A percentile compares a stretch with the other conserved stretches of the same genome.
Evolutionary conservation across 148 eudicot genomes (phyloP).

Genomic region (Cornus kousa): DNA sequence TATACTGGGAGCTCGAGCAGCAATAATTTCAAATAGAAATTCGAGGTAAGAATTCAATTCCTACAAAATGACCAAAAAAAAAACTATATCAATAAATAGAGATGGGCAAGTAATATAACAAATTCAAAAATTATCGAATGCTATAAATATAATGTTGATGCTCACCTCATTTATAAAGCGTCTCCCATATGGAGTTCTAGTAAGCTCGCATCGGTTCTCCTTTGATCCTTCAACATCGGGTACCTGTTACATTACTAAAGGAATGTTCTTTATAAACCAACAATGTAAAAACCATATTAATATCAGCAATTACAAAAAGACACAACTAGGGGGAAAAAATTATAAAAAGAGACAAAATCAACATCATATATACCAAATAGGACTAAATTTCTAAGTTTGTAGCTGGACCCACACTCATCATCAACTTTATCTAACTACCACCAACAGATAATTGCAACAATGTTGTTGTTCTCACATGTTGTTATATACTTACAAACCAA

Average conservation of each 20-base stretch:
- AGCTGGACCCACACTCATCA: background rate
- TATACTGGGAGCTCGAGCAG: slow-evolving; percentile 69
- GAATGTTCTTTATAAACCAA: background rate
- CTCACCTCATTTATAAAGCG: slow-evolving; percentile 83
- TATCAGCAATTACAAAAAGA: background rate
- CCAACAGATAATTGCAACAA: background rate
- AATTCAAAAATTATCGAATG: background rate
- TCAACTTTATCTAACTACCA: background rate
- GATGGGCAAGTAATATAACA: background rate
- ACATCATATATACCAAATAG: background rate
- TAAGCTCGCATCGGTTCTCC: slow-evolving; percentile 68
- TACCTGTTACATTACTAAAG: slow-evolving; percentile 46
- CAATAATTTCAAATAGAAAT: slow-evolving; percentile 73
- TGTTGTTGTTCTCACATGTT: background rate
- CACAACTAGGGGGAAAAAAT: background rate
- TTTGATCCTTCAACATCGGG: slow-evolving; percentile 91
- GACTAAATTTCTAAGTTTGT: background rate
- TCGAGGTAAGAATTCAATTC: slow-evolving; percentile 79
- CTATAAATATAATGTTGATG: background rate
- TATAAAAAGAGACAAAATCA: slow-evolving; percentile 1
- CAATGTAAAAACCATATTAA: background rate
- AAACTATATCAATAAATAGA: background rate
- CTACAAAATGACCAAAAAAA: slow-evolving; percentile 38
- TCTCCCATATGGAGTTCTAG: slow-evolving; percentile 93
- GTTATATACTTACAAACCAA: background rate